phyloP scores from a whole-genome alignment of 179 eudicot species.

The Beta macrorhiza region DNA sequence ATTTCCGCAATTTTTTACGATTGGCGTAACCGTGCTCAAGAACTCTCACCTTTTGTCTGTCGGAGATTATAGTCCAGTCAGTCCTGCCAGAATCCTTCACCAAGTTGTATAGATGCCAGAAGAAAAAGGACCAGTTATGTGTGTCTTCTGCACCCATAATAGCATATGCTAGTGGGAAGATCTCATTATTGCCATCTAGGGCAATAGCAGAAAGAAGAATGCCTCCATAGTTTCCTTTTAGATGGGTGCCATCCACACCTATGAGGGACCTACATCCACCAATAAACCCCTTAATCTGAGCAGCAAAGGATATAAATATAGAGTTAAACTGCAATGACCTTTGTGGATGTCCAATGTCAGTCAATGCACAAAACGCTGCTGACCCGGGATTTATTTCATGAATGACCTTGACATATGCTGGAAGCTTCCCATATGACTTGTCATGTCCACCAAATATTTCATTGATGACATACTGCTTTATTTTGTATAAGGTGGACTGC shows the following conservation, averaged over 20 bases:
- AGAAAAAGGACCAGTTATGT: background rate
- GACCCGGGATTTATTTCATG: background rate
- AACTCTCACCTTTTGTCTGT: too few relatives aligned
- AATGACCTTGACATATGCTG: background rate
- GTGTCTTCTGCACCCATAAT: background rate
- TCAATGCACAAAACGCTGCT: background rate
- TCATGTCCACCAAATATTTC: too few relatives aligned
- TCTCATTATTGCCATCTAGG: background rate
- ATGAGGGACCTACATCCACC: background rate
- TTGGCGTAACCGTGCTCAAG: too few relatives aligned
- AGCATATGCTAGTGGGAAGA: background rate
- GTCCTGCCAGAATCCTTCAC: background rate
- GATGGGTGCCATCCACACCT: background rate
- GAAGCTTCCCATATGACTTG: background rate
- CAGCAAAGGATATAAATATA: too few relatives aligned
- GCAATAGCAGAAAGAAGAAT: background rate
- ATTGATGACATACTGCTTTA: too few relatives aligned
- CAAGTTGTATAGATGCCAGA: background rate
- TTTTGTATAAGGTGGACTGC: too few relatives aligned
- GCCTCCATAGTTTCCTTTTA: background rate
- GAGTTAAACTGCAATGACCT: background rate
- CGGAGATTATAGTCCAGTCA: background rate
- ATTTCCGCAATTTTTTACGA: too few relatives aligned
- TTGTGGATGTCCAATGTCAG: background rate
- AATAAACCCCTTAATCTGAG: background rate